Conservation (phyloP, 2,329 filamentous ascomycete genomes). For the Rhexocercosporidium sp. region DNA sequence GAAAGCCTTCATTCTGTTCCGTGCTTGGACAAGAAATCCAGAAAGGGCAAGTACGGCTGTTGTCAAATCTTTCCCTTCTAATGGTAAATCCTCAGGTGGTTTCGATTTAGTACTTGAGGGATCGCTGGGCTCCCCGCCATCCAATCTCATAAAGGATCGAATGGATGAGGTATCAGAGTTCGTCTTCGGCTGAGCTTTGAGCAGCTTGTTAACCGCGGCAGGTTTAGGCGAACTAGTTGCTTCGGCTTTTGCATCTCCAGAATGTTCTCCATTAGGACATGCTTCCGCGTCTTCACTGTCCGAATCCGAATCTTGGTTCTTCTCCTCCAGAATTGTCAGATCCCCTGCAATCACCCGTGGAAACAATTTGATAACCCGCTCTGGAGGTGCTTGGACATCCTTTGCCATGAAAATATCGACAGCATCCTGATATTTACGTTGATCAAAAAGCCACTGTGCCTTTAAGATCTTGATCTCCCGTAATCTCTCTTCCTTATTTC, state of each 20-base stretch:
- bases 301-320: slow-evolving; percentile 49
- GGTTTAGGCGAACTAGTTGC: slow-evolving; percentile 37
- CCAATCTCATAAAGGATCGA: slow-evolving; percentile 59
- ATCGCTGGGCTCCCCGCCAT: slow-evolving; percentile 57
- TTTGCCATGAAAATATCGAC: slow-evolving; percentile 81
- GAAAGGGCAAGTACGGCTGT: slow-evolving; percentile 82
- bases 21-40: slow-evolving; percentile 86
- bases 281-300: slow-evolving; percentile 46
- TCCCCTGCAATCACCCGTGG: slow-evolving; percentile 84
- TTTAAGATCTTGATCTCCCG: slow-evolving; percentile 91
- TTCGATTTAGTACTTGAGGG: slow-evolving; percentile 56
- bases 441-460: slow-evolving; percentile 81
- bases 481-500: slow-evolving; percentile 79
- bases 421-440: slow-evolving; percentile 82
- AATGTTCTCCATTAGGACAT: slow-evolving; percentile 47
- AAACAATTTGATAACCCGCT: slow-evolving; percentile 84
- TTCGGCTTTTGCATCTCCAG: slow-evolving; percentile 29
- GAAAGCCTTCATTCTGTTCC: slow-evolving; percentile 66
- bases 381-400: slow-evolving; percentile 86
- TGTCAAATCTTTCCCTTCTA: slow-evolving; percentile 83
- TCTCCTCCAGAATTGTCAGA: slow-evolving; percentile 65
- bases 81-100: slow-evolving; percentile 54
- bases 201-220: slow-evolving; percentile 49
- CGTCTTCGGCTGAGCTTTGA: slow-evolving; percentile 42
- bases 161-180: slow-evolving; percentile 60